These are phyloP conservation scores for Endotrypanum monterogeii DNA, from an alignment of 208 protist species.

Conservation along the genomic window DNA sequence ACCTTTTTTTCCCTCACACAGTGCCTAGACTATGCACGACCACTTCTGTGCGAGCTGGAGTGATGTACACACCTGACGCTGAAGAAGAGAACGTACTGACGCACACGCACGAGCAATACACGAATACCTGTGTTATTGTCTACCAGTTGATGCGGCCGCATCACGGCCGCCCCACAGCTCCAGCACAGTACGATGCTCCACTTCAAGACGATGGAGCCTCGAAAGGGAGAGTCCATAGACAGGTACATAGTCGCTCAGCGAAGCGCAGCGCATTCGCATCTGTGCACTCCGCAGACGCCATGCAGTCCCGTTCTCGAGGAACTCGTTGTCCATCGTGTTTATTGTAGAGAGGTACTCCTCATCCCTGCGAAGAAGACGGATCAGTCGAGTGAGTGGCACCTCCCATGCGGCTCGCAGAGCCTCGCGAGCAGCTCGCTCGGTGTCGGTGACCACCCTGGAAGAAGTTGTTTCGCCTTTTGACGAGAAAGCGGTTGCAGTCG, in stretches of 20 bases:
- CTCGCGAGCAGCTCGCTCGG: conserved; percentile 11
- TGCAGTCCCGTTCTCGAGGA: conserved; percentile 19
- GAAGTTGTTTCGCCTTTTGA: neutral
- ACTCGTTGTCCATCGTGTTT: conserved; percentile 53
- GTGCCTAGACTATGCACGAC: too few species aligned
- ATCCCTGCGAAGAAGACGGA: conserved; percentile 42
- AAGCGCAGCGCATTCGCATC: conserved; percentile 7
- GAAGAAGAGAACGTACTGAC: neutral
- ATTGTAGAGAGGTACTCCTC: conserved; percentile 60
- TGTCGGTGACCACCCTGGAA: neutral
- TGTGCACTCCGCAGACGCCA: conserved; percentile 11
- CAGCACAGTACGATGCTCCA: conserved; percentile 78
- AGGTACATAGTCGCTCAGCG: conserved; percentile 70
- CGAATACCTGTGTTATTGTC: neutral
- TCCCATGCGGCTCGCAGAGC: conserved; percentile 18
- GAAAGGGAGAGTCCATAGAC: conserved; percentile 78
- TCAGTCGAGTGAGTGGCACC: conserved; percentile 29
- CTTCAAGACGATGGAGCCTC: conserved; percentile 71
- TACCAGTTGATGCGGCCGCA: neutral
- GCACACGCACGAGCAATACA: neutral
- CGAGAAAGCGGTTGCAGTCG: neutral
- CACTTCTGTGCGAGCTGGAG: neutral
- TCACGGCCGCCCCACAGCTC: conserved; percentile 57
- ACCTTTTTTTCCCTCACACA: too few species aligned
- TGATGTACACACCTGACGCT: neutral